Conservation (phyloP, 108 stramenopile species). For the Hondaea fermentalgiana region DNA sequence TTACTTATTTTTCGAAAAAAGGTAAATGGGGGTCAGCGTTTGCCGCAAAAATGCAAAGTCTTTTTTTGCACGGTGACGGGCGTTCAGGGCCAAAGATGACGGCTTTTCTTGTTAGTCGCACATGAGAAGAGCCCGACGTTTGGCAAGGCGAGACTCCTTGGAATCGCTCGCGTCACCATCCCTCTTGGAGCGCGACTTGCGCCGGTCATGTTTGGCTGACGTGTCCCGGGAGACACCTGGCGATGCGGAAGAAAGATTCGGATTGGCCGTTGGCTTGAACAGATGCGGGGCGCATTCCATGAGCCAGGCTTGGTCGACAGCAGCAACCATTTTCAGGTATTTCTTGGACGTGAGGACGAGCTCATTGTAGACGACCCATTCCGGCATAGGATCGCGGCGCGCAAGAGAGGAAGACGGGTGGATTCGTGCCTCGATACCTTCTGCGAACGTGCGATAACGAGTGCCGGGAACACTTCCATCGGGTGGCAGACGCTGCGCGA, state of each 20-base stretch:
- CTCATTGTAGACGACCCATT: slow-evolving; percentile 96
- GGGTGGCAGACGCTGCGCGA: neutral
- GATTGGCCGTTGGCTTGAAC: neutral
- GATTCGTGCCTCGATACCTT: neutral
- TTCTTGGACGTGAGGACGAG: slow-evolving; percentile 95
- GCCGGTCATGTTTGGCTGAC: neutral
- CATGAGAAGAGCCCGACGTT: neutral
- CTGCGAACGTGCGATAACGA: neutral
- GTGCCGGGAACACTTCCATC: neutral
- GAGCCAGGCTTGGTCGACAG: slow-evolving; percentile 85
- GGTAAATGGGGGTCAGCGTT: neutral
- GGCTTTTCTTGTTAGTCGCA: neutral
- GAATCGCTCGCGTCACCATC: neutral
- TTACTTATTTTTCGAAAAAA: no score
- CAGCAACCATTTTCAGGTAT: slow-evolving; percentile 88
- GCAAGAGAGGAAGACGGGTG: neutral
- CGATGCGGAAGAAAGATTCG: neutral
- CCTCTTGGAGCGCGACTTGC: neutral
- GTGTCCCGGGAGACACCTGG: neutral
- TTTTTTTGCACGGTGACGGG: neutral
- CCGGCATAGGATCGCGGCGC: slow-evolving; percentile 63
- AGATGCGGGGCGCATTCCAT: slow-evolving; percentile 85
- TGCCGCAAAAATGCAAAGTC: neutral
- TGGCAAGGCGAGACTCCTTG: neutral
- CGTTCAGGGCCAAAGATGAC: neutral